phyloP scores from a whole-genome alignment of 1,139 yeast genomes.

The Yamadazyma triangularis region DNA sequence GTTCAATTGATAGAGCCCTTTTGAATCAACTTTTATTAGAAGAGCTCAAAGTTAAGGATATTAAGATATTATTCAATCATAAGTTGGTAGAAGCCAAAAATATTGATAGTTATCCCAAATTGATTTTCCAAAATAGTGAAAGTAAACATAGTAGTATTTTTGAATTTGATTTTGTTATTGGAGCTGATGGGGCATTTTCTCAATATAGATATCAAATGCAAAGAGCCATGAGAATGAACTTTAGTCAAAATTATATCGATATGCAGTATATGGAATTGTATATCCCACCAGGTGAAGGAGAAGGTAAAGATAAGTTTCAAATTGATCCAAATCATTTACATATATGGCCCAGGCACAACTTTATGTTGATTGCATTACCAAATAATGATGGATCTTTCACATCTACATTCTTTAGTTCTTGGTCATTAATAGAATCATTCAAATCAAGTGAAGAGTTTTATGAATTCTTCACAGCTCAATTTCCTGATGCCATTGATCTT shows the following conservation, averaged over 20 bases:
- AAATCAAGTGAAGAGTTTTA: slow-evolving; percentile 40
- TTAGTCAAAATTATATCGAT: slow-evolving; percentile 73
- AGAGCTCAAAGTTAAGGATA: slow-evolving; percentile 38
- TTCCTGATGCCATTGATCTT: slow-evolving; percentile 69
- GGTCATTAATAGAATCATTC: slow-evolving; percentile 57
- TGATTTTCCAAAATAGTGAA: slow-evolving; percentile 17
- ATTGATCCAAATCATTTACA: slow-evolving; percentile 78
- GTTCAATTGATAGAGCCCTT: slow-evolving; percentile 75
- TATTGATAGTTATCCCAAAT: slow-evolving; percentile 17
- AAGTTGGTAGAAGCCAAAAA: slow-evolving; percentile 44
- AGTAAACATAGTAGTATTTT: slow-evolving; percentile 13
- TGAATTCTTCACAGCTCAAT: slow-evolving; percentile 54
- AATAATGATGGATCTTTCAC: slow-evolving; percentile 86
- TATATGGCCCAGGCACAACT: slow-evolving; percentile 87
- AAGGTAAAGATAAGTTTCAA: slow-evolving; percentile 27
- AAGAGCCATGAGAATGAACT: slow-evolving; percentile 63
- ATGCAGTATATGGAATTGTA: slow-evolving; percentile 78
- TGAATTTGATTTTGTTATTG: slow-evolving; percentile 60
- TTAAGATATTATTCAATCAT: slow-evolving; percentile 51
- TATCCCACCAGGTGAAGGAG: slow-evolving; percentile 50
- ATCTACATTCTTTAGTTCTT: slow-evolving; percentile 83
- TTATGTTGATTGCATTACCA: slow-evolving; percentile 87
- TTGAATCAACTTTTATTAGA: slow-evolving; percentile 69
- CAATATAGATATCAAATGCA: slow-evolving; percentile 69
- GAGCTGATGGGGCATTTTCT: slow-evolving; percentile 87